Evolutionary conservation across 805 yeast genomes (phyloP).

Genomic region (Teunomyces pallodes): DNA sequence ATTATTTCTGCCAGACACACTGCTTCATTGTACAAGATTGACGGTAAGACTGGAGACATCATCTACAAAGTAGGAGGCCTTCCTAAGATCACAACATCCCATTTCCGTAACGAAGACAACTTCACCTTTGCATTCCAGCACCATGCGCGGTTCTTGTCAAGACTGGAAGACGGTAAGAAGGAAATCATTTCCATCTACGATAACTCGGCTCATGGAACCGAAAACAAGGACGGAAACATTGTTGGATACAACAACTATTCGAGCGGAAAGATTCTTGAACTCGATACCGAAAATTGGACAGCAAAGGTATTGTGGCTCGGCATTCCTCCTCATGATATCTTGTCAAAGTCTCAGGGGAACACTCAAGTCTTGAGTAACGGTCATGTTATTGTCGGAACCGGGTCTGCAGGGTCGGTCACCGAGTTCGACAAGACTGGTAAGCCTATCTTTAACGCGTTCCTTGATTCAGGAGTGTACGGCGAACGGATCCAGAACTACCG

Average conservation of each 20-base stretch:
- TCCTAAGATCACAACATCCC: constrained; percentile 15
- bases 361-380: constrained; percentile 31
- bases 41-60: constrained; percentile 34
- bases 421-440: constrained; percentile 27
- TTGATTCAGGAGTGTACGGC: constrained; percentile 28
- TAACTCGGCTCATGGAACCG: constrained; percentile 37
- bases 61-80: constrained; percentile 34
- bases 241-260: constrained; percentile 21
- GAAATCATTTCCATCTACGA: constrained; percentile 35
- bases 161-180: constrained; percentile 20
- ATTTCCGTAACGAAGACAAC: constrained; percentile 15
- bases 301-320: constrained; percentile 25
- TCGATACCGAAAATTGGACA: constrained; percentile 23
- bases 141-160: constrained; percentile 28
- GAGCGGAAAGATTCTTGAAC: constrained; percentile 34
- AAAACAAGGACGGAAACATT: constrained; percentile 24
- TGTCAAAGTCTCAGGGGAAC: constrained; percentile 32
- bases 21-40: constrained; percentile 31
- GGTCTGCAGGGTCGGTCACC: constrained; percentile 38
- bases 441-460: constrained; percentile 28
- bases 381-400: constrained; percentile 36
- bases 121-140: constrained; percentile 36
- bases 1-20: constrained; percentile 34
- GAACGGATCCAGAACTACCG: constrained; percentile 28
- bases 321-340: constrained; percentile 19